Evolutionary conservation across 768 basidiomycete genomes (phyloP).

Genomic region (Psilocybe sp.): DNA sequence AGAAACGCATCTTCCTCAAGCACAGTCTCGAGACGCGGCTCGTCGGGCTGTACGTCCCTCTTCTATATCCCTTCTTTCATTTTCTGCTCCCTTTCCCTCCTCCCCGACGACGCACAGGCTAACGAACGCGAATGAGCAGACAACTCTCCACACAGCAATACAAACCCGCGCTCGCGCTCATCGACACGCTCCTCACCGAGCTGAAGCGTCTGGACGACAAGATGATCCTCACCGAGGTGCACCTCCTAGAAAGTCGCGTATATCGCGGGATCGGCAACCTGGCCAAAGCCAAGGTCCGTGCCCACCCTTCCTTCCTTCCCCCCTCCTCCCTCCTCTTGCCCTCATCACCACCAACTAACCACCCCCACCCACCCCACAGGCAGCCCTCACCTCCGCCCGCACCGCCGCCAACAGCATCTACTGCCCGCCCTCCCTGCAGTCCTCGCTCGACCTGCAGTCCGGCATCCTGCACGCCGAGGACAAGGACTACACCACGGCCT

Average conservation of each 20-base stretch:
- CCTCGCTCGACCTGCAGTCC: conserved; percentile 49
- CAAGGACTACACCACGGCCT: conserved; percentile 95
- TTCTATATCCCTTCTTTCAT: neutral
- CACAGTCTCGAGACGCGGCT: conserved; percentile 91
- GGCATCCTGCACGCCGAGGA: conserved; percentile 93
- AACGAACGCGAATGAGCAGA: conserved; percentile 29
- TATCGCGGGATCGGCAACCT: conserved; percentile 89
- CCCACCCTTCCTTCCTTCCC: neutral
- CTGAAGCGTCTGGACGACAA: conserved; percentile 95
- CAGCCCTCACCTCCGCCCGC: conserved; percentile 84
- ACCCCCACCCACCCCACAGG: conserved; percentile 36
- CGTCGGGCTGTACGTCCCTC: conserved; percentile 55
- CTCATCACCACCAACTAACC: neutral
- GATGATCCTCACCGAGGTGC: conserved; percentile 95
- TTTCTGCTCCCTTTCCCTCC: neutral
- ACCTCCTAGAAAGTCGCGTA: conserved; percentile 88
- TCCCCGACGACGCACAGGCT: neutral
- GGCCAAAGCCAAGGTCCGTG: conserved; percentile 79
- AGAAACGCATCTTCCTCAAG: conserved; percentile 94
- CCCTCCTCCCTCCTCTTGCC: neutral
- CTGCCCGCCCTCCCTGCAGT: conserved; percentile 52
- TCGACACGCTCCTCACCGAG: conserved; percentile 87
- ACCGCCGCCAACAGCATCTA: conserved; percentile 97
- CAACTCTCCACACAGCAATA: conserved; percentile 76
- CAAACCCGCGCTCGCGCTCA: conserved; percentile 75